Percentiles rank a stretch among this genome's conserved stretches.
Conservation (phyloP, 176 grass and related monocot genomes). For the Lolium multiflorum region DNA sequence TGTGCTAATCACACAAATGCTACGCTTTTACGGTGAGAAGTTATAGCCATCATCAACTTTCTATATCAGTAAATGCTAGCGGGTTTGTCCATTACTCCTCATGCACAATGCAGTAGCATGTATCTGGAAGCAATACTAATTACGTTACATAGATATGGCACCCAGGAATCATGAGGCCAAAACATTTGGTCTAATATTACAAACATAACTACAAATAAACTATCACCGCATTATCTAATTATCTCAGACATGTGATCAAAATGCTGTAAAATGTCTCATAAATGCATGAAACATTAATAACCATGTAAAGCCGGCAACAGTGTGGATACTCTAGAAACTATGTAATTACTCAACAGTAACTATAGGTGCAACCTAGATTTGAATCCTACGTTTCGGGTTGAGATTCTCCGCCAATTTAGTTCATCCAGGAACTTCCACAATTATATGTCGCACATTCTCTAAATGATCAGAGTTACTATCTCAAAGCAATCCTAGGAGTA, state of each 20-base stretch:
- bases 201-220: background rate
- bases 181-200: no score
- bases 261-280: background rate
- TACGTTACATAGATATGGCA: no score
- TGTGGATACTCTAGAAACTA: background rate
- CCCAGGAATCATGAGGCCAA: no score
- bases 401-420: background rate
- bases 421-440: background rate
- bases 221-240: background rate
- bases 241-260: background rate
- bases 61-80: no score
- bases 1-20: no score
- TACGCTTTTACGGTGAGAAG: no score
- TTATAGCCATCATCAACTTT: no score
- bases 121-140: no score
- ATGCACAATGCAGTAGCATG: no score
- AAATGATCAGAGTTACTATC: background rate
- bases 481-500: constrained; percentile 2
- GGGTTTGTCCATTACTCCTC: no score
- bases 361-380: background rate
- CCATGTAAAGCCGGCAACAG: background rate
- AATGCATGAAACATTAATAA: background rate
- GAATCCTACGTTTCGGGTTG: background rate
- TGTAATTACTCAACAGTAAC: background rate
- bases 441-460: background rate